Percentiles rank a stretch among this genome's conserved stretches.
phyloP scores from a whole-genome alignment of 2,329 filamentous ascomycete genomes.

The Colletotrichum sp. region DNA sequence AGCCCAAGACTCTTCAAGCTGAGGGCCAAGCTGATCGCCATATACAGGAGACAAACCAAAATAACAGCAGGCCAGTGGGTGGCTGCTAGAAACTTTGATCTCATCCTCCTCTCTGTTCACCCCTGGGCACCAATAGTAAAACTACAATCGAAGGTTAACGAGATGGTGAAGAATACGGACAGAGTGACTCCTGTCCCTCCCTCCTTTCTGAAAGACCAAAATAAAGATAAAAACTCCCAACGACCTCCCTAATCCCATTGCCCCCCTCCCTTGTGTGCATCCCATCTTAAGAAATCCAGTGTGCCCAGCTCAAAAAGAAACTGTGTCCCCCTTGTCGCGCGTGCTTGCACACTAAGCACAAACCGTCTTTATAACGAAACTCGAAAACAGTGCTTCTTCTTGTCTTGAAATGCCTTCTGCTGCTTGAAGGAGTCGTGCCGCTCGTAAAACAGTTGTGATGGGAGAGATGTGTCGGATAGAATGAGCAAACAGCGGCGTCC shows the following conservation, averaged over 20 bases:
- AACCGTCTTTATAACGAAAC: neutral
- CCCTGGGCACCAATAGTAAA: neutral
- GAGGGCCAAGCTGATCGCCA: neutral
- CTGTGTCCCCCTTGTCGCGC: neutral
- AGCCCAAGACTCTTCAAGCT: neutral
- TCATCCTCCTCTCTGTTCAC: neutral
- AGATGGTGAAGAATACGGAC: neutral
- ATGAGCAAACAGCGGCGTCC: neutral
- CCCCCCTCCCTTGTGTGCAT: neutral
- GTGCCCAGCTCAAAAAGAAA: neutral
- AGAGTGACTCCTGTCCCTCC: neutral
- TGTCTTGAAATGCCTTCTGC: neutral
- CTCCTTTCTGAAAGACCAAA: neutral
- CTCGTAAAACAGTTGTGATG: neutral
- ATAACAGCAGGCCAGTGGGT: neutral
- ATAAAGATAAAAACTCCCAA: slow-evolving; percentile 5
- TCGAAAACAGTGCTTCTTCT: neutral
- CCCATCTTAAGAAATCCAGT: neutral
- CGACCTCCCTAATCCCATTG: neutral
- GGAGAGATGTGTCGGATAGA: neutral
- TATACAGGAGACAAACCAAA: neutral
- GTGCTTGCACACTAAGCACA: neutral
- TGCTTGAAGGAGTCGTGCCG: neutral
- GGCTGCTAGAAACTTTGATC: neutral
- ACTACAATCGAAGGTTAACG: slow-evolving; percentile 14